Base-by-base conservation (phyloP, 257 asterid species). In the Coffea eugenioides region DNA sequence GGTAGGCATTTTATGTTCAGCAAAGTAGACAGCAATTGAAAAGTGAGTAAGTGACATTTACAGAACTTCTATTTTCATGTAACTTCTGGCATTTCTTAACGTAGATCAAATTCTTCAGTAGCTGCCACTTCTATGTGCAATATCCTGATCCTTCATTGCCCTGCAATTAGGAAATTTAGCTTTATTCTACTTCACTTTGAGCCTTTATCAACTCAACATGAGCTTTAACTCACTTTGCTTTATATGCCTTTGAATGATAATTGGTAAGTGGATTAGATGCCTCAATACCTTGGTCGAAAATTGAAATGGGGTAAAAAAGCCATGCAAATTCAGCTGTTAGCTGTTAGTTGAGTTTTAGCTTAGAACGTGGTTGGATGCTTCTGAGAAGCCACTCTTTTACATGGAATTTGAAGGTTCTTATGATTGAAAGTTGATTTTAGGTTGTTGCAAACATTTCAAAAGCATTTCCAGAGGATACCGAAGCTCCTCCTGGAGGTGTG, bases 401-500 rank as follows among this genome's bases (percentile, higher is more conserved):
- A 12, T 82, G 13, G 23, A 39, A 25, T 74, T 56, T 62, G 31
- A 36, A 41, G 57, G 15, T 49, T 80, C 8, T 67, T 57, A 48
- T 56, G 36, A 12, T 25, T 74, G 43, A 62, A 83, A 59, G 69
- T 74, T 84, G 54, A 77, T 86, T 83, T 76, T 91, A 96, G 99
- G 89, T 96, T 79, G 92, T 90, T 56, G 79, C 93, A 57, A 89
- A 91, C 81, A 94, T 94, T 83, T 85, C 97, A 31, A 91, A 94
- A 86, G 97, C 92, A 75, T 94, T 87, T 65, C 99, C 98, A 14
- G 90, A 94, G 88, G 99, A 96, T 84, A 90, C 94, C 59, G 99
- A 96, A 82, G 97, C 99, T 43, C 88, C 98, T 75, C 97, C 99
- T 70, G 99, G 97, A 79, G 99, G 99, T 84, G 98, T 91, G 67